These are phyloP conservation scores for Kwoniella dejecticola DNA, from an alignment of 768 basidiomycete genomes.

Conservation along the genomic window DNA sequence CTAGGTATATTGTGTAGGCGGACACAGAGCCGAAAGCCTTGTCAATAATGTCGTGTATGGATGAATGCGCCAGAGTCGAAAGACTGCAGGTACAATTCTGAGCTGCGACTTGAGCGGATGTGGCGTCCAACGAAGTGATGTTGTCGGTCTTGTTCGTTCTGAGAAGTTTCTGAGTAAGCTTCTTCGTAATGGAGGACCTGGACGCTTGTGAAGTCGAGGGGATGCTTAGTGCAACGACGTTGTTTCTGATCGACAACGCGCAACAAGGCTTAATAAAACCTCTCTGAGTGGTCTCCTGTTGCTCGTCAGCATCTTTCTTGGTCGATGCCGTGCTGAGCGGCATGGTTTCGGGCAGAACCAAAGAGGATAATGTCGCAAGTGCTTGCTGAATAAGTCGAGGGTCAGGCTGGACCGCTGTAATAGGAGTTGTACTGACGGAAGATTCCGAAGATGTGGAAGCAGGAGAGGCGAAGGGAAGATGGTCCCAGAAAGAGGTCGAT, in stretches of 20 bases:
- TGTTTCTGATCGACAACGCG: slow-evolving; percentile 10
- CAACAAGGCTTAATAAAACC: slow-evolving; percentile 15
- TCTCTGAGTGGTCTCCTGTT: neutral
- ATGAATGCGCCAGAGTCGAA: slow-evolving; percentile 2
- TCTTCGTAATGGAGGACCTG: neutral
- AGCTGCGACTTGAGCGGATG: neutral
- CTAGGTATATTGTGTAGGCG: neutral
- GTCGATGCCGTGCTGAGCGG: slow-evolving; percentile 3
- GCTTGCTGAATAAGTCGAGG: slow-evolving; percentile 21
- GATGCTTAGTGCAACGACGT: slow-evolving; percentile 22
- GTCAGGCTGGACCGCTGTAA: slow-evolving; percentile 7
- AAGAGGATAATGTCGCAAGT: slow-evolving; percentile 17
- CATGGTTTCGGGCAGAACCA: neutral
- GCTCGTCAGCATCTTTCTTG: neutral
- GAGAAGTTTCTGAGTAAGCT: slow-evolving; percentile 10
- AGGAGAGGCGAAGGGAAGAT: slow-evolving; percentile 3
- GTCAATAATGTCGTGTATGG: neutral
- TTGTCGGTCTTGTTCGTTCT: slow-evolving; percentile 4
- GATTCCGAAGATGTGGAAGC: neutral
- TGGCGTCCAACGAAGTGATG: neutral
- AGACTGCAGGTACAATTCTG: slow-evolving; percentile 14
- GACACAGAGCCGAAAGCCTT: neutral
- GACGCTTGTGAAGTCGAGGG: neutral
- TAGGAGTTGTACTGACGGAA: neutral
- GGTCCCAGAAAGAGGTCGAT: slow-evolving; percentile 18